Evolutionary conservation across 495 filamentous ascomycete species (phyloP).

Genomic region (Talaromyces nanjingensis): DNA sequence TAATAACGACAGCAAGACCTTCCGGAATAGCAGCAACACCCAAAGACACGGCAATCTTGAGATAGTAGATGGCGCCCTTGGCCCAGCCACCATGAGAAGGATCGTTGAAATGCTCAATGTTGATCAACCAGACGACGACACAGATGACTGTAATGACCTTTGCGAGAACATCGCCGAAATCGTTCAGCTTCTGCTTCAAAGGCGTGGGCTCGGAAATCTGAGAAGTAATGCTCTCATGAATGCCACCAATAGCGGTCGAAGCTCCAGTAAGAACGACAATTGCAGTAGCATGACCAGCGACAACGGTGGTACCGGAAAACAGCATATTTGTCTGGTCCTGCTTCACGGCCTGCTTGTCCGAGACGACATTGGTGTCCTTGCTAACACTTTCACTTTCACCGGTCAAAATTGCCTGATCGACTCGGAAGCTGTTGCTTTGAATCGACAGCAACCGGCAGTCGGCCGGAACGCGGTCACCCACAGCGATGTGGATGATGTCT

Average conservation of each 20-base stretch:
- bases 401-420: conserved; percentile 96
- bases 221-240: conserved; percentile 95
- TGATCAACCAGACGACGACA: conserved; percentile 95
- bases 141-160: conserved; percentile 99
- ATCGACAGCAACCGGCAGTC: conserved; percentile 88
- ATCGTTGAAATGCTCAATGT: conserved; percentile 94
- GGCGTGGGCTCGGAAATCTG: conserved; percentile 98
- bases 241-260: conserved; percentile 94
- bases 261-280: conserved; percentile 87
- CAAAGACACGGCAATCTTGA: conserved; percentile 98
- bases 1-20: conserved; percentile 95
- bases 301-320: conserved; percentile 96
- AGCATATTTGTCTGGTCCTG: conserved; percentile 98
- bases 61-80: conserved; percentile 98
- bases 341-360: conserved; percentile 82
- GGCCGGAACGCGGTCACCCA: conserved; percentile 94
- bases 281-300: conserved; percentile 88
- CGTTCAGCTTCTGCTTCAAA: conserved; percentile 96
- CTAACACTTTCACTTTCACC: conserved; percentile 96
- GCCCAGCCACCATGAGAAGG: conserved; percentile 89
- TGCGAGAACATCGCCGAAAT: conserved; percentile 93
- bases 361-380: conserved; percentile 65
- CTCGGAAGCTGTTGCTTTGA: conserved; percentile 91
- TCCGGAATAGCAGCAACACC: conserved; percentile 98
- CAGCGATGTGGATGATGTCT: conserved; percentile 80